Evolutionary conservation across 1,139 yeast species (phyloP), one percentile per base, ranked within the genome.

Genomic region (Yamadazyma epiphylla): DNA sequence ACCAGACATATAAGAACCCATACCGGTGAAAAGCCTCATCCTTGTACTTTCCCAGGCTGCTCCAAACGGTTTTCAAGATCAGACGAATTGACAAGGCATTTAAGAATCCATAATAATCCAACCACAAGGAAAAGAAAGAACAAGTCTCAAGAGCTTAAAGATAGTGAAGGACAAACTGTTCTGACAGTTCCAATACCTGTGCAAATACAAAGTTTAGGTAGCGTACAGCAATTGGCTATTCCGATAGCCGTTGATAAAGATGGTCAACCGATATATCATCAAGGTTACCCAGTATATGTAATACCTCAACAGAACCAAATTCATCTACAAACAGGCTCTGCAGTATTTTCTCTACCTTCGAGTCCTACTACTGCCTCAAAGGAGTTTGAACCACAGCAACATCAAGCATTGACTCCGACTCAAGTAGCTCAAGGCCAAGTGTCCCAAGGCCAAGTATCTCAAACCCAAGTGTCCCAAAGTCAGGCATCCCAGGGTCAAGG

Each of bases 1-100:
- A 76, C 86, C 6, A 70, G 88, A 43, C 89, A 81, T 48, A 79
- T 78, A 48, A 60, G 84, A 37, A 77, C 81, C 23, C 84, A 78
- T 46, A 78, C 85, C 2, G 85, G 85, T 15, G 84, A 80, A 49
- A 78, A 83, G 43, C 91, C 91, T 9, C 86, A 81, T 51, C 75
- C 71, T 15, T 83, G 94, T 55, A 72, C 77, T 19, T 78, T 64
- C 39, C 77, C 83, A 3, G 80, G 80, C 6, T 83, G 91, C 52
- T 50, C 66, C 25, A 81, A 81, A 53, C 64, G 77, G 38, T 82
- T 82, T 53, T 72, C 80, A 35, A 62, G 89, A 38, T 65, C 79
- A 26, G 86, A 81, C 43, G 87, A 82, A 43, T 58, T 81, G 40
- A 80, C 86, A 9, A 65, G 87, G 41, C 89, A 79, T 51, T 60